Conservation (phyloP, 257 asterid genomes). For the Pogostemon cablin region DNA sequence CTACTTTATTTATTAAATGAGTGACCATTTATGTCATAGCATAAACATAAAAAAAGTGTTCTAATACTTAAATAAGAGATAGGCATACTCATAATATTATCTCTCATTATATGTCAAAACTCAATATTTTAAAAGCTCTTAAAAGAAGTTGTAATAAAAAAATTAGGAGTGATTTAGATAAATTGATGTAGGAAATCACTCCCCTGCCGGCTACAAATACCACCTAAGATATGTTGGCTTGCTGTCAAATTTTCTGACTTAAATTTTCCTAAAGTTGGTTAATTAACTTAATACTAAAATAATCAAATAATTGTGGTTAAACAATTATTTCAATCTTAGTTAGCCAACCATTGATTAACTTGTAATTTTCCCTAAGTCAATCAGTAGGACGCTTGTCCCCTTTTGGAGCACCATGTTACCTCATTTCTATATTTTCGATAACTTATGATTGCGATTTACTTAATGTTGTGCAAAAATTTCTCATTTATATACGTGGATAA, state of each 20-base stretch:
- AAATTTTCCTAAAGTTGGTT: no score
- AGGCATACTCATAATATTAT: no score
- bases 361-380: conserved; percentile 44
- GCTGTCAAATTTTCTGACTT: neutral
- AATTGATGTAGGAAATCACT: no score
- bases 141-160: no score
- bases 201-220: neutral
- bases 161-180: no score
- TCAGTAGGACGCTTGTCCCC: conserved; percentile 55
- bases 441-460: neutral
- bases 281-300: conserved; percentile 30
- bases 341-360: conserved; percentile 60
- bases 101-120: no score
- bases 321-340: conserved; percentile 38
- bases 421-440: neutral
- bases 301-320: conserved; percentile 24
- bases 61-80: no score
- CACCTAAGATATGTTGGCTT: conserved; percentile 12
- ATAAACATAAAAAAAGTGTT: no score
- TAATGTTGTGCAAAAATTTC: neutral
- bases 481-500: no score
- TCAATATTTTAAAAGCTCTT: no score
- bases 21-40: no score
- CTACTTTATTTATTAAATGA: no score
- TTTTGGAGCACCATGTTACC: neutral